Conservation (phyloP, 768 basidiomycete genomes). For the Hericium alpestre region DNA sequence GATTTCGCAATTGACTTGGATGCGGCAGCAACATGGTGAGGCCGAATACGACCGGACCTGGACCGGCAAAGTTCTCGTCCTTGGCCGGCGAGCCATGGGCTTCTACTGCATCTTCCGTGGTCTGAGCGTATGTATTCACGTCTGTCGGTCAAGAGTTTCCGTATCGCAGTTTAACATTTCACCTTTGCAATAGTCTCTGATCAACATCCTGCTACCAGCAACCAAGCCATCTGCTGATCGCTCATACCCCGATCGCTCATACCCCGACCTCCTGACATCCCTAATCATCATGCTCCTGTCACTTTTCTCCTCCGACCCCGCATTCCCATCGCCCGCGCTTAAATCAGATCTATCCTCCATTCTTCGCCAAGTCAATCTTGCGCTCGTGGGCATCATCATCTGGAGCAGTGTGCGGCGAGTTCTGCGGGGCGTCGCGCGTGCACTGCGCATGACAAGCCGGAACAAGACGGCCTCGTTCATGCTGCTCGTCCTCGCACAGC, state of each 20-base stretch:
- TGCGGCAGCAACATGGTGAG: conserved; percentile 5
- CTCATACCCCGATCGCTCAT: conserved; percentile 31
- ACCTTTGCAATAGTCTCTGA: conserved; percentile 29
- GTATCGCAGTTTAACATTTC: not conserved
- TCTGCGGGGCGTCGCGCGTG: conserved; percentile 55
- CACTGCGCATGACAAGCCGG: conserved; percentile 39
- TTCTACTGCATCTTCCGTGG: conserved; percentile 22
- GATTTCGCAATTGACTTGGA: conserved; percentile 2
- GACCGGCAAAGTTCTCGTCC: conserved; percentile 7
- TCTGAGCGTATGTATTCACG: conserved; percentile 19
- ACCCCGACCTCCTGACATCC: conserved; percentile 34
- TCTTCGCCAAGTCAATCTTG: conserved; percentile 50
- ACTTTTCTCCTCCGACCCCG: conserved; percentile 15
- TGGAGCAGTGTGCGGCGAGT: conserved; percentile 62
- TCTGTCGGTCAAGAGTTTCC: not conserved
- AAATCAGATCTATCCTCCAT: conserved; percentile 19
- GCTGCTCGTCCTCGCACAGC: conserved; percentile 66
- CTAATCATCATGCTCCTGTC: conserved; percentile 30
- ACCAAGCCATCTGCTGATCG: conserved; percentile 17
- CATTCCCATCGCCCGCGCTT: conserved; percentile 19
- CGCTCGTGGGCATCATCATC: conserved; percentile 69
- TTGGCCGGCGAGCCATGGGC: conserved; percentile 6
- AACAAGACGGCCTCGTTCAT: conserved; percentile 68
- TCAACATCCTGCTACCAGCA: conserved; percentile 39
- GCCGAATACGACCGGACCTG: conserved; percentile 8